Base-by-base conservation (phyloP, 202 grass and related monocot species). In the Zizania palustris region DNA sequence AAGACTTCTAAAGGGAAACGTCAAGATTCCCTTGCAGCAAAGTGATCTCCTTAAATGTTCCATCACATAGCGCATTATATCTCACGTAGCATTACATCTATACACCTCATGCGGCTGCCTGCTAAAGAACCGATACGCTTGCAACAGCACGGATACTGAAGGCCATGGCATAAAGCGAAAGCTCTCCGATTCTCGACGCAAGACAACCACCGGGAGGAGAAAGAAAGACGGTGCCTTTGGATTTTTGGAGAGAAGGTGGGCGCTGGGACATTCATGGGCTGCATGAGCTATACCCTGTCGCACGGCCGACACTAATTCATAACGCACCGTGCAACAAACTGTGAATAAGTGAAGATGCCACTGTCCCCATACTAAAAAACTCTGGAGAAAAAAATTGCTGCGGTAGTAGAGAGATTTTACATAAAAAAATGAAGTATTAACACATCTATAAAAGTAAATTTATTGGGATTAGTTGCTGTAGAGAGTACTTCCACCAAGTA, bases 191-290 rank as follows among this genome's bases (percentile, higher is more conserved):
- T 56, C 19, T 49, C 19, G 82, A 73, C 72, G 55, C 57, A 69
- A 78, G 65, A 80, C n/a, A 84, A 76, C 15, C 54, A 85, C 51
- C 51, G 19, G n/a, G n/a, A 89, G 80, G 66, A 34, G 65, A 88
- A 77, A 75, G 75, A 89, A 70, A 85, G 77, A 65, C 22, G 62
- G 72, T 64, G 57, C 56, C 80, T 87, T 81, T 86, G 55, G 71
- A 61, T 55, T 73, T 86, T 72, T 65, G 81, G 65, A 77, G 67
- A 69, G 63, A 28, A 7, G 77, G 83, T 84, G 73, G 75, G 86
- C 69, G 76, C 81, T 70, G 42, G 15, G 28, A 36, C 63, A 87
- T 80, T 79, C 76, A 61, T 80, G 80, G 69, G 7, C 22, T 78
- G 59, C 60, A 73, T 74, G 46, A 38, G 75, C 28, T 75, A 80